Evolutionary conservation across 495 filamentous ascomycete genomes (phyloP).

Genomic region (Immersiella caudata): DNA sequence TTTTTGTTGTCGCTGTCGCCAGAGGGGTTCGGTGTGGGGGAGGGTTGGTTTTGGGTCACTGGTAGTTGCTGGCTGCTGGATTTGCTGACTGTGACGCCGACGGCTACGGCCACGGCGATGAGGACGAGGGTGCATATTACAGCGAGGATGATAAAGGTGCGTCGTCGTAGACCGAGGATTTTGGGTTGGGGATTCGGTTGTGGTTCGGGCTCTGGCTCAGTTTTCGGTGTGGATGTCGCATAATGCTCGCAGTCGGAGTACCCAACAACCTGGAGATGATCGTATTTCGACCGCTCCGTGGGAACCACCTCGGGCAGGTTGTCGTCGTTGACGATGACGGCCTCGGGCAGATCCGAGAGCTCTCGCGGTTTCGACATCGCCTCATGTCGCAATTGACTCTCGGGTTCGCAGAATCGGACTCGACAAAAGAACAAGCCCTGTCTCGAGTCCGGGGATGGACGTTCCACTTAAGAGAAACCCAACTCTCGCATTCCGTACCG

Average conservation of each 20-base stretch:
- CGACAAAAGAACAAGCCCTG: no score
- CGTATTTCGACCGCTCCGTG: no score
- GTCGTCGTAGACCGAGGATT: background rate
- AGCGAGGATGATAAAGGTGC: background rate
- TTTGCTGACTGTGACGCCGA: background rate
- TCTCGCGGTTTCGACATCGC: background rate
- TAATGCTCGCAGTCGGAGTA: no score
- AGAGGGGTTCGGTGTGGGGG: background rate
- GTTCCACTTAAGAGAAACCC: no score
- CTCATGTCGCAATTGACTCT: background rate
- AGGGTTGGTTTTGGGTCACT: background rate
- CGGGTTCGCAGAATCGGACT: no score
- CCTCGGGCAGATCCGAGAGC: conserved; percentile 8
- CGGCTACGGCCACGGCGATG: conserved; percentile 1
- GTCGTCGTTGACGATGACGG: background rate
- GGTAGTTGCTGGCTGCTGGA: background rate
- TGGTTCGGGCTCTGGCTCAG: background rate
- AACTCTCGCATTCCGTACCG: no score
- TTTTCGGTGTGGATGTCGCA: no score
- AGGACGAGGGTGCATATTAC: no score
- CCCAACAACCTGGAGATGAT: no score
- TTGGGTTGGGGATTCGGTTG: background rate
- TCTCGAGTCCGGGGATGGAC: no score
- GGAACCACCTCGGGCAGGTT: background rate
- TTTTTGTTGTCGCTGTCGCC: background rate